These are phyloP conservation scores for Saxophila tyrrhenica DNA, from an alignment of 495 filamentous ascomycete genomes.

Conservation along the genomic window DNA sequence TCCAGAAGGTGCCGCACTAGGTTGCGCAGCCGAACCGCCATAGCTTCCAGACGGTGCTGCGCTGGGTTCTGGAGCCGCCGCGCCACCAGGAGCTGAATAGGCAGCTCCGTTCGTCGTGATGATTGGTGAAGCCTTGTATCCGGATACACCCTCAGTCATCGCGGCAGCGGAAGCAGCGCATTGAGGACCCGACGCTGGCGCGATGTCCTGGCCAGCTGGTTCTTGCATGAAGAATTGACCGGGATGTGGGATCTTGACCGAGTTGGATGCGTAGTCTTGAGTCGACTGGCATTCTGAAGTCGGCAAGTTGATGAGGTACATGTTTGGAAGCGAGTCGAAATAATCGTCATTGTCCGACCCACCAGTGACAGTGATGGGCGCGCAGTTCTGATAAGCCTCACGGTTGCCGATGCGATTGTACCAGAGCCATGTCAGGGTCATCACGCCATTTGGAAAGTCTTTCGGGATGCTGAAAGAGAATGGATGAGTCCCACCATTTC, in stretches of 20 bases:
- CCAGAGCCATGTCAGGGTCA: slow-evolving; percentile 47
- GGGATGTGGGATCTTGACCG: slow-evolving; percentile 5
- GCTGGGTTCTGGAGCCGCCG: background rate
- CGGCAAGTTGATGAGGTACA: slow-evolving; percentile 50
- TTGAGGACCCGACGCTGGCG: background rate
- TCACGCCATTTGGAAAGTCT: slow-evolving; percentile 44
- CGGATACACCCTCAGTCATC: background rate
- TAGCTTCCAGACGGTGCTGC: background rate
- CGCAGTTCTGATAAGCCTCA: slow-evolving; percentile 45
- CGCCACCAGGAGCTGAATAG: background rate
- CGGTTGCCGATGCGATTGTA: slow-evolving; percentile 23
- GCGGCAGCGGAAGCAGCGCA: slow-evolving; percentile 1
- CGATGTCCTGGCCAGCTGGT: background rate
- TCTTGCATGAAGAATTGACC: slow-evolving; percentile 1
- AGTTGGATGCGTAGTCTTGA: background rate
- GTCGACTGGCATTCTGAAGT: slow-evolving; percentile 14
- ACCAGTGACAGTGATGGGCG: slow-evolving; percentile 39
- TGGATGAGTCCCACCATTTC: slow-evolving; percentile 29
- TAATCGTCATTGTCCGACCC: slow-evolving; percentile 24
- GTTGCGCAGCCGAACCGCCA: slow-evolving; percentile 3
- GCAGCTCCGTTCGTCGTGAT: background rate
- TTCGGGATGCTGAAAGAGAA: slow-evolving; percentile 49
- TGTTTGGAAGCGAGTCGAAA: slow-evolving; percentile 36
- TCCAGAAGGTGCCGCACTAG: background rate
- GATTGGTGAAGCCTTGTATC: background rate